Evolutionary conservation across 768 basidiomycete genomes (phyloP).

Genomic region (Obba rivulosa): DNA sequence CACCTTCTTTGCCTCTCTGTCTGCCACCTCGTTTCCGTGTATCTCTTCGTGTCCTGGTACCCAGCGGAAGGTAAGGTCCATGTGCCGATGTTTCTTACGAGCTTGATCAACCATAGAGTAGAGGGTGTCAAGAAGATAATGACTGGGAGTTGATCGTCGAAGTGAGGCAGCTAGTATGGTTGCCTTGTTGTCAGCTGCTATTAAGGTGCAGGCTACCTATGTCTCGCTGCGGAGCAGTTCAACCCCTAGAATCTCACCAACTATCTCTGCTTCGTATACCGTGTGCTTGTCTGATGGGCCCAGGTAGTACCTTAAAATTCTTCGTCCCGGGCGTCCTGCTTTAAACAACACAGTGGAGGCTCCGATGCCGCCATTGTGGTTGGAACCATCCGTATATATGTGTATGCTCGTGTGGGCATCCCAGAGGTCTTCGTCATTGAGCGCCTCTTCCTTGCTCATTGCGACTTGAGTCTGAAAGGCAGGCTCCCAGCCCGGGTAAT

Average conservation of each 20-base stretch:
- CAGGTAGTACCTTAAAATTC: conserved; percentile 13
- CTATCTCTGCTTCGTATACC: conserved; percentile 26
- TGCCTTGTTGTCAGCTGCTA: conserved; percentile 7
- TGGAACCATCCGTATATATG: conserved; percentile 28
- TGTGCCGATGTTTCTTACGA: not conserved
- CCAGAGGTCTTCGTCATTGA: not conserved
- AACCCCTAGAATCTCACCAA: conserved; percentile 19
- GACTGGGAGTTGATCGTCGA: not conserved
- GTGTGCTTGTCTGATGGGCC: conserved; percentile 19
- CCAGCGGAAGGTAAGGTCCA: conserved; percentile 8
- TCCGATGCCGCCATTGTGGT: conserved; percentile 21
- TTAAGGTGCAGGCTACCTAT: not conserved
- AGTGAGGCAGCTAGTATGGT: not conserved
- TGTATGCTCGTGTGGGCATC: not conserved
- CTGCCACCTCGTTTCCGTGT: conserved; percentile 10
- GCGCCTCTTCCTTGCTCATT: too few species aligned
- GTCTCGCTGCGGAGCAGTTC: conserved; percentile 18
- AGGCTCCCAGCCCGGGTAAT: conserved; percentile 9
- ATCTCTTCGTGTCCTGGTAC: conserved; percentile 8
- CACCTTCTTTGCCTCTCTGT: conserved; percentile 9
- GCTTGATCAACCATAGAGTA: not conserved
- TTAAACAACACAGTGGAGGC: conserved; percentile 23
- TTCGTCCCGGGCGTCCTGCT: not conserved
- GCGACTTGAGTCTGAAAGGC: too few species aligned
- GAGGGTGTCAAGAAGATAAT: conserved; percentile 7